These are phyloP conservation scores for Teratosphaeria zuluensis DNA, from an alignment of 2,329 filamentous ascomycete genomes.

Conservation along the genomic window DNA sequence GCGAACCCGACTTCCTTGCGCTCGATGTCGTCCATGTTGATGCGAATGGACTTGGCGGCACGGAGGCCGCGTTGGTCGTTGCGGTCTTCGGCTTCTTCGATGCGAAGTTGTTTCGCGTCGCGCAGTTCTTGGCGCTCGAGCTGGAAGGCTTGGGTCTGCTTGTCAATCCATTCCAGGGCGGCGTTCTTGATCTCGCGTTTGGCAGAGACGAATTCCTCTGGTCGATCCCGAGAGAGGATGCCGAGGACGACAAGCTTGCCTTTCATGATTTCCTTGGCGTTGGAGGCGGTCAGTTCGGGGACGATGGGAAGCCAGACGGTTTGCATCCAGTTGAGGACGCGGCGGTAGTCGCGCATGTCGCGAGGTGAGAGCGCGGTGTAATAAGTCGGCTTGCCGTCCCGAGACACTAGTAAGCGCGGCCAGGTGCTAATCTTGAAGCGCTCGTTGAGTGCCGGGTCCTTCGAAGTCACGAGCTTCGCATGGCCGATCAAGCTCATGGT, in stretches of 20 bases:
- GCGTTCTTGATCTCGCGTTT: constrained; percentile 91
- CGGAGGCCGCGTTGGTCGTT: constrained; percentile 80
- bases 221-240: constrained; percentile 69
- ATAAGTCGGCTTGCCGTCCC: constrained; percentile 82
- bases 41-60: constrained; percentile 79
- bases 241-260: constrained; percentile 90
- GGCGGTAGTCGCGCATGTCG: constrained; percentile 81
- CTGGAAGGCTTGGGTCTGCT: constrained; percentile 83
- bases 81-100: constrained; percentile 92
- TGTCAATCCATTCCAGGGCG: constrained; percentile 96
- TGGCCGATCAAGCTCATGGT: constrained; percentile 83
- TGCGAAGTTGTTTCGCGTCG: constrained; percentile 86
- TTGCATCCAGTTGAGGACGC: constrained; percentile 86
- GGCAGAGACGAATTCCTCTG: constrained; percentile 66
- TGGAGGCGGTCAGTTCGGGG: constrained; percentile 81
- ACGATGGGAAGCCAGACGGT: constrained; percentile 94
- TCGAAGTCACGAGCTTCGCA: constrained; percentile 85
- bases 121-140: constrained; percentile 86
- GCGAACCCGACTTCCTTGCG: constrained; percentile 88
- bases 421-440: constrained; percentile 94
- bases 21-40: constrained; percentile 80
- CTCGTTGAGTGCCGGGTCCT: constrained; percentile 62
- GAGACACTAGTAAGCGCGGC: constrained; percentile 82
- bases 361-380: constrained; percentile 78
- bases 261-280: constrained; percentile 90